Evolutionary conservation across 2,329 filamentous ascomycete genomes (phyloP), one percentile per base, ranked within the genome.

Genomic region (Ceratocystis albifundus): DNA sequence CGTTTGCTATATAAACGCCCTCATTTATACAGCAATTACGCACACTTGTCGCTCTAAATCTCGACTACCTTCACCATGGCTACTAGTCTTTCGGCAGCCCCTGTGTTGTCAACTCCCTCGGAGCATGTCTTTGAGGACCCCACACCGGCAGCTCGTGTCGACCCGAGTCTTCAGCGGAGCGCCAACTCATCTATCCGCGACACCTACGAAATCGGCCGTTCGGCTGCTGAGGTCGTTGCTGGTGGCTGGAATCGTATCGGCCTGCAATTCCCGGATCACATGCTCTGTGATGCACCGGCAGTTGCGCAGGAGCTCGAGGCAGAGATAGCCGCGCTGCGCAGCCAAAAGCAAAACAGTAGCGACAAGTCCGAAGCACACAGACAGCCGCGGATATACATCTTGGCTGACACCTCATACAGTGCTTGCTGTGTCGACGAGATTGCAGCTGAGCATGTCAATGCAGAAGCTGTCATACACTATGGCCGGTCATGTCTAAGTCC

Each of bases 381-480:
- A 6, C 22, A 12, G n/a, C 64, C 69, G 66, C 73, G 80, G 69
- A 80, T 97, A 64, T 96, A 89, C 71, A 92, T 99, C 68, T 79
- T 99, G 20, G 94, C 88, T 41, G 94, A 99, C 75, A 97, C 94
- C 1, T 96, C 93, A 1, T 99, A 97, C 76, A 95, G 94, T 68
- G 88, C 93, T 0, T 99, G 94, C 77, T 99, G 94, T 72, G 92
- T 97, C 20, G 94, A 99, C 72, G 94, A 99, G 77, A 87, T 97
- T 50, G 94, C 94, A 0, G 94, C 94, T 1, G 92, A 99, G 74
- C 94, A 99, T 74, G 88, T 90, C 17, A 83, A 90, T 71, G 92
- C 94, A 5, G 88, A 97, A 69, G 89, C 91, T 0, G 89, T 97
- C 0, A 87, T 99, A 15, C 94, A 99, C 74, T 99, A 97, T 71